Percentiles rank a stretch among this genome's conserved stretches.
Evolutionary conservation across 2,329 filamentous ascomycete species (phyloP).

Genomic region (Ophiognomonia clavigignenti-juglandacearum): DNA sequence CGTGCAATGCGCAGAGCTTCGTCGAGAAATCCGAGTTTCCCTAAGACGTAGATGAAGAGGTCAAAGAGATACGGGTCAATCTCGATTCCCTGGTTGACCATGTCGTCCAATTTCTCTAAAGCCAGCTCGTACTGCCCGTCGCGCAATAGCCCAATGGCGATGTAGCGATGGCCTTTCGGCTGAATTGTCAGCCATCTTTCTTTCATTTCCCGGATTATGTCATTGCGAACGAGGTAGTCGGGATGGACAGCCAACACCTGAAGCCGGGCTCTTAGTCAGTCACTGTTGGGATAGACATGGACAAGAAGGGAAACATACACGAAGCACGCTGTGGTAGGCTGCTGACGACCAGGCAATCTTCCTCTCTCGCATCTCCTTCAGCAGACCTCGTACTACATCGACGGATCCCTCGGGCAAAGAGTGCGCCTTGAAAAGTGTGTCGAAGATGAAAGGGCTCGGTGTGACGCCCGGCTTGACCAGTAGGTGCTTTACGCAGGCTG

Average conservation of each 20-base stretch:
- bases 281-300: too few species aligned
- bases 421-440: constrained; percentile 70
- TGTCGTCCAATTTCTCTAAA: constrained; percentile 61
- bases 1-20: constrained; percentile 68
- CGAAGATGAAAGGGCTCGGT: constrained; percentile 61
- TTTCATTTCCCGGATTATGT: constrained; percentile 70
- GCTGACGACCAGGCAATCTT: constrained; percentile 59
- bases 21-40: constrained; percentile 68
- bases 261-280: constrained; percentile 10
- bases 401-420: constrained; percentile 63
- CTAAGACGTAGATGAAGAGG: constrained; percentile 69
- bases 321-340: constrained; percentile 68
- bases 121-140: constrained; percentile 82
- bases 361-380: constrained; percentile 65
- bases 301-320: constrained; percentile 39
- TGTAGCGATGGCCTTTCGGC: constrained; percentile 57
- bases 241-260: constrained; percentile 76
- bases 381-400: constrained; percentile 53
- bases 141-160: constrained; percentile 70
- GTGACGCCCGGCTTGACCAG: constrained; percentile 44
- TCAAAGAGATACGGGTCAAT: constrained; percentile 73
- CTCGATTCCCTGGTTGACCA: constrained; percentile 51
- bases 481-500: constrained; percentile 50
- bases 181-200: constrained; percentile 64
- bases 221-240: constrained; percentile 70